Conservation (phyloP, 2,329 filamentous ascomycete genomes). For the Diatrype stigma region DNA sequence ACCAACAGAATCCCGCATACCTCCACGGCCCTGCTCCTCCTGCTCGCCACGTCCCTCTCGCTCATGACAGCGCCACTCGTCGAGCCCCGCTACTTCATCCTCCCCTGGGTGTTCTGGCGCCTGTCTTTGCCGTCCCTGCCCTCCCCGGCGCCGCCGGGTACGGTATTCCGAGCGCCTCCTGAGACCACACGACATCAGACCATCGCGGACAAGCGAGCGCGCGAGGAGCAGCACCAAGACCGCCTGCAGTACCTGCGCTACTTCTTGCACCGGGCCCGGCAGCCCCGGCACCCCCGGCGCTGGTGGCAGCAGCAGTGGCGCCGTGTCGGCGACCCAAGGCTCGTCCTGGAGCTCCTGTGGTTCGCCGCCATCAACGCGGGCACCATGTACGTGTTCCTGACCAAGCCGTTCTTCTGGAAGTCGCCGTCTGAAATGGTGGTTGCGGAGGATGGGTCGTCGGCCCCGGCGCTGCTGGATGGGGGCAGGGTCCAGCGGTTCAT, state of each 20-base stretch:
- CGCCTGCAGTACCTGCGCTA: neutral
- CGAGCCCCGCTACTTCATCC: conserved; percentile 92
- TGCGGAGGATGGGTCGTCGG: conserved; percentile 46
- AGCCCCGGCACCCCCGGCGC: too few species aligned
- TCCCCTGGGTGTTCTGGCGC: conserved; percentile 92
- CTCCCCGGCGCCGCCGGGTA: conserved; percentile 4
- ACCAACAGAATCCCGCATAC: conserved; percentile 33
- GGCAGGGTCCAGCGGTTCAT: conserved; percentile 72
- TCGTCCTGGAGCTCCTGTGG: conserved; percentile 52
- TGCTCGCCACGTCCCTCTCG: conserved; percentile 70
- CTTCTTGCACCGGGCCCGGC: conserved; percentile 8
- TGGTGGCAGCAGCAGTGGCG: neutral
- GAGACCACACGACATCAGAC: too few species aligned
- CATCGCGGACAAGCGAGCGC: too few species aligned
- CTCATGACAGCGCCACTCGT: conserved; percentile 87
- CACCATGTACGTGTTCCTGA: conserved; percentile 70
- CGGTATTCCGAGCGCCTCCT: neutral
- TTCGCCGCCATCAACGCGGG: conserved; percentile 59
- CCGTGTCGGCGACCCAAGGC: conserved; percentile 3
- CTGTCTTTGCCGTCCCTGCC: conserved; percentile 63
- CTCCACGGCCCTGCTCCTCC: conserved; percentile 51
- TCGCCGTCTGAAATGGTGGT: conserved; percentile 11
- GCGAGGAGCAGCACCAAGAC: neutral
- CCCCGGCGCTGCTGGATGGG: conserved; percentile 47
- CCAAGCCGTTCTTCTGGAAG: conserved; percentile 63